Evolutionary conservation across 371 early-diverging fungal species (phyloP), one percentile per base, ranked within the genome.

Genomic region (Apophysomyces elegans): DNA sequence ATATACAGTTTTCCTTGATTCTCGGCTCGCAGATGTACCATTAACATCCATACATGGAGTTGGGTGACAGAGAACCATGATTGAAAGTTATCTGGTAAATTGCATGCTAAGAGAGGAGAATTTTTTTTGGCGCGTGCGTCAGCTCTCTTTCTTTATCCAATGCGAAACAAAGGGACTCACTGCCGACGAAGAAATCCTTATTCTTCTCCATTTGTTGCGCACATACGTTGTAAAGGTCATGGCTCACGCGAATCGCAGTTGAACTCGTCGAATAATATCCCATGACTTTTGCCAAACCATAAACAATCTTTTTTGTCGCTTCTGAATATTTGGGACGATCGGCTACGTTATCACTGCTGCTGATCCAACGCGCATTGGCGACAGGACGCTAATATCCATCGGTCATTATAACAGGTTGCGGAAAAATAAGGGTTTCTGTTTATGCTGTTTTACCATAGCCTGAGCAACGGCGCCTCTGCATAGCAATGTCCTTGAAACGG

Each of bases 1-100:
- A 88, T 93, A 75, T 90, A 88, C 37, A 91, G 84, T 62, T 90
- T 91, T 46, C 90, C 90, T 57, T 90, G 78, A 5, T 81, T 75
- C 59, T 91, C 90, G 7, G 86, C 86, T 61, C 94, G 86, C 21
- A 92, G 75, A 45, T 96, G 90, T 11, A 92, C 94, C 90, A 91
- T 92, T 67, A 90, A 73, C 87, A 97, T 89, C 99, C 99, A 98
- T 0, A 97, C 88, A 69, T 97, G 97, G 56, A 98, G 75, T 44
- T 93, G 90, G 0, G 94, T 93, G 13, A 96, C 83, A 16, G 89
- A 82, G 66, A 96, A 97, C 99, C 99, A 98, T 5, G 97, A 91
- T 75, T 97, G 95, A 71, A 96, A 96, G 70, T 91, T 94, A 68
- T 93, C 93, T 12, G 91, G 91, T 37, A 97, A 77, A 26, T 86